Conservation (phyloP, 352 stramenopile species). For the Pythium sp. region DNA sequence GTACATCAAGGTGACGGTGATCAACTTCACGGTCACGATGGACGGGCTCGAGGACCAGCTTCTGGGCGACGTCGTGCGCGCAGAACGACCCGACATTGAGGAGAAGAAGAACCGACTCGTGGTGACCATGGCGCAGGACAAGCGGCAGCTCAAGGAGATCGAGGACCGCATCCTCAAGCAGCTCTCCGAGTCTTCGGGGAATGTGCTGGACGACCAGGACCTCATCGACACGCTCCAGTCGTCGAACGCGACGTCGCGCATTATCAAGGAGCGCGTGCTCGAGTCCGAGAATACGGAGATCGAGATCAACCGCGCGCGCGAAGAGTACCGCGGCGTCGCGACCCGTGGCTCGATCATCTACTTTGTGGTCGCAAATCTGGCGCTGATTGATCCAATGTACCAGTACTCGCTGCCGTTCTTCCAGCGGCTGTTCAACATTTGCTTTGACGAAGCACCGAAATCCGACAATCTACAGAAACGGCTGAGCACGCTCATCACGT, state of each 20-base stretch:
- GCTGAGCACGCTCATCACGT: conserved; percentile 83
- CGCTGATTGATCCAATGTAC: conserved; percentile 94
- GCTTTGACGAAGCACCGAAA: conserved; percentile 77
- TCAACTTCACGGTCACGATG: conserved; percentile 97
- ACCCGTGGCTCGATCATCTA: conserved; percentile 93
- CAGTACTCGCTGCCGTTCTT: conserved; percentile 95
- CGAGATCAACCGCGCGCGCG: conserved; percentile 88
- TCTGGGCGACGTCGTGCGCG: conserved; percentile 89
- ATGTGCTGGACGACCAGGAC: conserved; percentile 93
- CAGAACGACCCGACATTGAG: conserved; percentile 92
- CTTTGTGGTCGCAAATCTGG: conserved; percentile 92
- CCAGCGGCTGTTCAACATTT: conserved; percentile 90
- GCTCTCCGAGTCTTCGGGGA: conserved; percentile 89
- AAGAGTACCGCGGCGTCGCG: conserved; percentile 90
- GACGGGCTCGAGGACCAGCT: conserved; percentile 92
- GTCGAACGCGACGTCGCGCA: conserved; percentile 80
- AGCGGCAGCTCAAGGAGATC: conserved; percentile 91
- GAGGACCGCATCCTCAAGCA: conserved; percentile 92
- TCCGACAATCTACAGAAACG: conserved; percentile 55
- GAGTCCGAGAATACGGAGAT: conserved; percentile 89
- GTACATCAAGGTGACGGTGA: conserved; percentile 96
- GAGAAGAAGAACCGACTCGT: conserved; percentile 93
- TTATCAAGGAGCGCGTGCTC: conserved; percentile 89
- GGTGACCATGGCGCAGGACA: conserved; percentile 92
- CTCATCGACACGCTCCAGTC: conserved; percentile 85